These are phyloP conservation scores for Nigrograna mackinnonii DNA, from an alignment of 2,329 filamentous ascomycete genomes.

Conservation along the genomic window DNA sequence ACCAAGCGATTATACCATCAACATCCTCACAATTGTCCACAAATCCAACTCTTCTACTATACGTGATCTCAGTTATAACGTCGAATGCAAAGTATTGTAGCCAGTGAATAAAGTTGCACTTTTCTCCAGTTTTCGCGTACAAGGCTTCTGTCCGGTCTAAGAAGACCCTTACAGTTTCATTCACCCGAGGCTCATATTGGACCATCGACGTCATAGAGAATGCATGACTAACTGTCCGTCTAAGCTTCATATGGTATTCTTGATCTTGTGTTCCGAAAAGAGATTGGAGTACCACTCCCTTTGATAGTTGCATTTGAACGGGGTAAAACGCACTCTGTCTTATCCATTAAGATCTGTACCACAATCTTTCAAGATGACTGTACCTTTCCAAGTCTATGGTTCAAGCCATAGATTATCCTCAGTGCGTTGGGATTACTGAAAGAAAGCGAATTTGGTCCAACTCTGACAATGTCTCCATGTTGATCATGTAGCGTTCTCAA, in stretches of 20 bases:
- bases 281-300: constrained; percentile 16
- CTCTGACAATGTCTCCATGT: constrained; percentile 73
- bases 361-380: no score
- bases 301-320: constrained; percentile 23
- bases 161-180: constrained; percentile 8
- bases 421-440: constrained; percentile 66
- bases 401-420: background rate
- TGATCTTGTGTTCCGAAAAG: constrained; percentile 47
- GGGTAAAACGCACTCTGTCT: constrained; percentile 36
- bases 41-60: background rate
- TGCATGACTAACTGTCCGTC: constrained; percentile 41
- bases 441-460: constrained; percentile 79
- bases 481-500: constrained; percentile 64
- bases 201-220: constrained; percentile 46
- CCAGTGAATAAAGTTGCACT: constrained; percentile 28
- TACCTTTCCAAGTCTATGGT: background rate
- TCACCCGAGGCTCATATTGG: constrained; percentile 22
- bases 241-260: constrained; percentile 34
- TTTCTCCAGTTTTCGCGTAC: constrained; percentile 7
- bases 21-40: background rate
- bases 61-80: constrained; percentile 26
- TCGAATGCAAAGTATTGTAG: constrained; percentile 45
- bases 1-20: no score
- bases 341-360: no score
- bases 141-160: background rate